Percentiles rank a stretch among this genome's conserved stretches.
phyloP scores from a whole-genome alignment of 257 asterid species.

The Fraxinus pennsylvanica region DNA sequence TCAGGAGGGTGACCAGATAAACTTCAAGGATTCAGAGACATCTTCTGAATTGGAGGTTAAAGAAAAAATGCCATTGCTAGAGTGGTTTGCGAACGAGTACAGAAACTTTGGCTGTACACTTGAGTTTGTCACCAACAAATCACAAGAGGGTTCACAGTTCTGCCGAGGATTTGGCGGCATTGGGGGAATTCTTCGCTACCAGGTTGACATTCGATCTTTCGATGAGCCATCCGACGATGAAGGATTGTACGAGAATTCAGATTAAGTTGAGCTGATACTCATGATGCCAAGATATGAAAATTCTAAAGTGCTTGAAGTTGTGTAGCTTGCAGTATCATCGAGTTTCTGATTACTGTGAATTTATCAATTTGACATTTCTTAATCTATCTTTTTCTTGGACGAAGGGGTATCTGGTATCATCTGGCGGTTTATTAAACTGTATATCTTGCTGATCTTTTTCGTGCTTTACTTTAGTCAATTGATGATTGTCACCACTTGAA shows the following conservation, averaged over 20 bases:
- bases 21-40: conserved; percentile 43
- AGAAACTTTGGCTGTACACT: conserved; percentile 61
- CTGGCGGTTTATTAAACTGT: neutral
- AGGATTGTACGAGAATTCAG: conserved; percentile 45
- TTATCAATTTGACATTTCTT: conserved; percentile 19
- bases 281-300: neutral
- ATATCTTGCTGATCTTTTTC: neutral
- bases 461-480: neutral
- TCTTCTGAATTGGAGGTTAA: conserved; percentile 55
- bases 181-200: conserved; percentile 66
- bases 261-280: conserved; percentile 30
- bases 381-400: neutral
- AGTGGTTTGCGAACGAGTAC: conserved; percentile 68
- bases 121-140: conserved; percentile 59
- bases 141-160: conserved; percentile 66
- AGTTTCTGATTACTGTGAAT: conserved; percentile 22
- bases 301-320: conserved; percentile 17
- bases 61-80: conserved; percentile 52
- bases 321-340: conserved; percentile 22
- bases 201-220: conserved; percentile 54
- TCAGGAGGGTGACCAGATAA: conserved; percentile 54
- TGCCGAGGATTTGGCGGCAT: conserved; percentile 69
- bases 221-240: conserved; percentile 61
- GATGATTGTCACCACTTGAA: neutral
- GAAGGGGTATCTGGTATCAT: neutral